phyloP scores from a whole-genome alignment of 2,329 filamentous ascomycete genomes.

The Penicillium sp. region DNA sequence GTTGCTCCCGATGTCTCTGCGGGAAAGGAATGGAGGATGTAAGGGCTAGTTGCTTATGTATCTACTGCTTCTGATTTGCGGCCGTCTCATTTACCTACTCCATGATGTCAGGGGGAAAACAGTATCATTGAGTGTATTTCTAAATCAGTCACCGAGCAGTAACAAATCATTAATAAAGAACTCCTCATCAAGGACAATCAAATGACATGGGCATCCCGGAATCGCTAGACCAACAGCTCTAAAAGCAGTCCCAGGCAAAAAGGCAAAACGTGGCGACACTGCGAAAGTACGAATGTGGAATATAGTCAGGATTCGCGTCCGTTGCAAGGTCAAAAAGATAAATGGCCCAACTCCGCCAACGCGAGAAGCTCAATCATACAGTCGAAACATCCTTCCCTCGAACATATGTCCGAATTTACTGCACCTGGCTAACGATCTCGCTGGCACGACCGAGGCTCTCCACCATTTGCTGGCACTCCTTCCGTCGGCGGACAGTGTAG shows the following conservation, averaged over 20 bases:
- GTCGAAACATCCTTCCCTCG: conserved; percentile 5
- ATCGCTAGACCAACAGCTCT: neutral
- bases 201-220: neutral
- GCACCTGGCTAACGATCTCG: conserved; percentile 86
- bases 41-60: too few species aligned
- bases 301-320: conserved; percentile 16
- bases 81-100: too few species aligned
- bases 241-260: neutral
- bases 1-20: too few species aligned
- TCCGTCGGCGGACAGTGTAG: conserved; percentile 87
- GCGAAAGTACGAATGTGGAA: conserved; percentile 7
- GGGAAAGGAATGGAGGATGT: too few species aligned
- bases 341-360: conserved; percentile 18
- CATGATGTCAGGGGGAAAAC: neutral
- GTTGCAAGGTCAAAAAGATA: conserved; percentile 14
- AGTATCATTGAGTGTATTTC: neutral
- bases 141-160: conserved; percentile 14
- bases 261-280: neutral
- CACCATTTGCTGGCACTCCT: conserved; percentile 99
- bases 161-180: conserved; percentile 22
- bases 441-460: conserved; percentile 83
- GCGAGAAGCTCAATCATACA: conserved; percentile 20
- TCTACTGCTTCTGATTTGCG: too few species aligned
- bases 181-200: conserved; percentile 14
- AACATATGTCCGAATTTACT: conserved; percentile 35